Conservation (phyloP, 164 flowering plant species). For the Amborella trichopoda region DNA sequence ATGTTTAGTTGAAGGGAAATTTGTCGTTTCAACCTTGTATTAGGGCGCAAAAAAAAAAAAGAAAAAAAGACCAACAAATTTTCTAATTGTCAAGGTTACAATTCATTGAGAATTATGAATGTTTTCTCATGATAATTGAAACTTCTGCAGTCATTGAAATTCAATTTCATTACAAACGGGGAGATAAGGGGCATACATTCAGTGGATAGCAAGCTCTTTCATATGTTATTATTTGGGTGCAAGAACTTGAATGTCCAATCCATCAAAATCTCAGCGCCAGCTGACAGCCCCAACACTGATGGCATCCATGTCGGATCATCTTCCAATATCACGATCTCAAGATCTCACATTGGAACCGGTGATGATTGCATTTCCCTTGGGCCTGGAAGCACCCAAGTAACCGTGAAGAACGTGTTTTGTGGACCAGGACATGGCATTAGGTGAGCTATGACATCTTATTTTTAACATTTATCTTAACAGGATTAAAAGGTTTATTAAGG, state of each 20-base stretch:
- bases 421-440: slow-evolving; percentile 54
- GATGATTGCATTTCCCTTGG: slow-evolving; percentile 39
- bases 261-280: slow-evolving; percentile 24
- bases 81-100: too few relatives aligned
- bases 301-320: slow-evolving; percentile 31
- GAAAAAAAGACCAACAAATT: too few relatives aligned
- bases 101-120: too few relatives aligned
- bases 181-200: slow-evolving; percentile 9
- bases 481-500: too few relatives aligned
- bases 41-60: too few relatives aligned
- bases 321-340: slow-evolving; percentile 7
- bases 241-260: slow-evolving; percentile 12
- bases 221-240: slow-evolving; percentile 18
- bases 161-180: slow-evolving; percentile 20
- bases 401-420: slow-evolving; percentile 14
- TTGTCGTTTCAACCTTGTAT: too few relatives aligned
- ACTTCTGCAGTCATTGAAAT: slow-evolving; percentile 21
- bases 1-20: too few relatives aligned
- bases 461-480: too few relatives aligned
- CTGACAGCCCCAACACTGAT: slow-evolving; percentile 34
- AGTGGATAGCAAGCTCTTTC: slow-evolving; percentile 25
- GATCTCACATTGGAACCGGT: slow-evolving; percentile 21
- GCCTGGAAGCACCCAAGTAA: slow-evolving; percentile 18
- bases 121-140: too few relatives aligned
- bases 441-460: too few relatives aligned